Base-by-base conservation (phyloP, 2,329 filamentous ascomycete species). In the Venturia oleaginea region DNA sequence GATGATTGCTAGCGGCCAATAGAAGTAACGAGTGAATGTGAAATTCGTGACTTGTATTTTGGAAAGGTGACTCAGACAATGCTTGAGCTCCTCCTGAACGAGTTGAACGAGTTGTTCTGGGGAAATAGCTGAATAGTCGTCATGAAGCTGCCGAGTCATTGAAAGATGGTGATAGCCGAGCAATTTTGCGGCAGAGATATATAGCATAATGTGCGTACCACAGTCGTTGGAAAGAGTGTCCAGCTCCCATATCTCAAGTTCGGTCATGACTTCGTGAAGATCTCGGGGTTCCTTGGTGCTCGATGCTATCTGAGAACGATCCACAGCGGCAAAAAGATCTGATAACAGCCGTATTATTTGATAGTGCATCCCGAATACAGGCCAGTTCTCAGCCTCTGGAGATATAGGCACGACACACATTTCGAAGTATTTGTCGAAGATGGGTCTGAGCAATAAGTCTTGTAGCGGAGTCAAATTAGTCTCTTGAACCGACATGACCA, bases 401-500 rank as follows among this genome's bases (percentile, higher is more conserved):
- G 59, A 61, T 32, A 37, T 61, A 32, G 59, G 42, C 34, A 61
- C 37, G 13, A 32, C 17, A 37, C 59, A 61, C 30, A 17, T 37
- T 32, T 61, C 59, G 42, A 61, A 61, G n/a, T 61, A 61, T 27
- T 32, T 42, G 59, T 61, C 59, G 42, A 61, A 61, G 34, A 61
- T 61, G 32, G 37, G 37, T 13, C 59, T 34, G 6, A 61, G 59
- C 34, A 61, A 27, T 38, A 32, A 22, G 27, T 61, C 59, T 61
- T 61, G 59, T 30, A 61, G 37, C 19, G 59, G 59, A 24, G 59
- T 46, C 24, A 61, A 13, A 42, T 11, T 61, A n/a, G 37, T 61
- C 59, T 61, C 59, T 37, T 61, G 59, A 22, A 61, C 59, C 27
- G 59, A 61, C 59, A 61, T 61, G 17, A 61, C 59, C 59, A 61